phyloP scores from a whole-genome alignment of 2,329 filamentous ascomycete genomes.

The Ophiostoma ulmi region DNA sequence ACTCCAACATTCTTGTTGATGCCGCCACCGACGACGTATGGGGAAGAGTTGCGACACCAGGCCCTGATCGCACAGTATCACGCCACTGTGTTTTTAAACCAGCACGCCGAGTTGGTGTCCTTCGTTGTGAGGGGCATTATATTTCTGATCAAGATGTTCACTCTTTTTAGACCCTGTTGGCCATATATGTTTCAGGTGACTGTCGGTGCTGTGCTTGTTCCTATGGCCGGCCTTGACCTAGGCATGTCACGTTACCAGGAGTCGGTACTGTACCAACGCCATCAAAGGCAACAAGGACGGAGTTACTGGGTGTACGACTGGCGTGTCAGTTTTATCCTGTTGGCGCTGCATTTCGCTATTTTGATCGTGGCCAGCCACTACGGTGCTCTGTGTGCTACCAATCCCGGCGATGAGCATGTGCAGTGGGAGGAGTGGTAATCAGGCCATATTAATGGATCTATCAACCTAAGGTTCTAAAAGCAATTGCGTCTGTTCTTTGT shows the following conservation, averaged over 20 bases:
- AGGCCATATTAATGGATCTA: background rate
- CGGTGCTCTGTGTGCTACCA: background rate
- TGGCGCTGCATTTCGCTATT: constrained; percentile 36
- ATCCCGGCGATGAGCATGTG: constrained; percentile 27
- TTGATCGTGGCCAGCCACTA: constrained; percentile 32
- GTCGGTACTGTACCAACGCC: background rate
- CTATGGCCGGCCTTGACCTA: constrained; percentile 64
- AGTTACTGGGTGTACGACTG: constrained; percentile 33
- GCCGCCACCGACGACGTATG: constrained; percentile 42
- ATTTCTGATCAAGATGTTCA: constrained; percentile 64
- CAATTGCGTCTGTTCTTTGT: background rate
- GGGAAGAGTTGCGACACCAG: constrained; percentile 35
- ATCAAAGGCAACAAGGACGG: background rate
- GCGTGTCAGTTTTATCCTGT: constrained; percentile 34
- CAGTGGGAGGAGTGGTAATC: constrained; percentile 27
- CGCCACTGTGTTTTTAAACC: constrained; percentile 32
- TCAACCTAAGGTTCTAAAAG: background rate
- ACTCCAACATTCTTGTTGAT: constrained; percentile 42
- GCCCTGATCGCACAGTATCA: constrained; percentile 38
- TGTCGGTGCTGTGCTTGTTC: constrained; percentile 62
- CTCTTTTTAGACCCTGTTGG: constrained; percentile 62
- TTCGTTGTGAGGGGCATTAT: constrained; percentile 50
- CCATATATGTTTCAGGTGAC: constrained; percentile 63
- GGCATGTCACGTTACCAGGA: constrained; percentile 34
- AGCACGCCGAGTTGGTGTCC: constrained; percentile 34